These are phyloP conservation scores for Daldinia childiae DNA, from an alignment of 495 filamentous ascomycete species.

Conservation along the genomic window DNA sequence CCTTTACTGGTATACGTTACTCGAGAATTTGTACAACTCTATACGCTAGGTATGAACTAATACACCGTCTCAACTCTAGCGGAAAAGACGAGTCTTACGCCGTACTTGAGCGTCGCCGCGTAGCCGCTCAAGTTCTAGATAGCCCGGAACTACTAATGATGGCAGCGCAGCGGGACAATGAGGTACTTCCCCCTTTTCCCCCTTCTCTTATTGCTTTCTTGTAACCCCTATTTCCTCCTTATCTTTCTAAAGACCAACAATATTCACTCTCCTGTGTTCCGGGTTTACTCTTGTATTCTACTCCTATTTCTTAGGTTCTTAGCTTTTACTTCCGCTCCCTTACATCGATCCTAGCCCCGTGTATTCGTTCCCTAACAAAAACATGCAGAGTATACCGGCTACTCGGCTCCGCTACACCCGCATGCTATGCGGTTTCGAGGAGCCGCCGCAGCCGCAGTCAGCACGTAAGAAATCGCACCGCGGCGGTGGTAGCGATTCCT, in stretches of 20 bases:
- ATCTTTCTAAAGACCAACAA: no score
- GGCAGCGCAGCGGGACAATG: constrained; percentile 57
- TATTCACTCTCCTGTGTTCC: no score
- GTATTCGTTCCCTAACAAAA: neutral
- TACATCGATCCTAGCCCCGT: neutral
- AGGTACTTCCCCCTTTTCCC: constrained; percentile 48
- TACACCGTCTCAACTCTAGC: neutral
- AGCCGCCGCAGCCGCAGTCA: constrained; percentile 29
- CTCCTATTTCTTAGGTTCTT: no score
- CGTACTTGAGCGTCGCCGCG: constrained; percentile 48
- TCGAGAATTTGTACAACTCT: neutral
- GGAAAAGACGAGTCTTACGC: constrained; percentile 44
- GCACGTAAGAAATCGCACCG: constrained; percentile 29
- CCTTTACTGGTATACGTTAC: neutral
- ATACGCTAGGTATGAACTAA: neutral
- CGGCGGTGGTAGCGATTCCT: constrained; percentile 2
- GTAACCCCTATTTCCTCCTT: neutral
- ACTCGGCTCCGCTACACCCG: constrained; percentile 60
- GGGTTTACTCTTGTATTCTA: no score
- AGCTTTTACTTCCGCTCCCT: neutral
- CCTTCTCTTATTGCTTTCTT: neutral
- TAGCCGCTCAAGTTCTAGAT: constrained; percentile 58
- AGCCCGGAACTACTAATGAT: constrained; percentile 64
- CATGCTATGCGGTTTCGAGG: constrained; percentile 59
- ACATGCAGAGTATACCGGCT: constrained; percentile 54